Evolutionary conservation across 2,329 filamentous ascomycete species (phyloP).

Genomic region (Fusarium longipes): DNA sequence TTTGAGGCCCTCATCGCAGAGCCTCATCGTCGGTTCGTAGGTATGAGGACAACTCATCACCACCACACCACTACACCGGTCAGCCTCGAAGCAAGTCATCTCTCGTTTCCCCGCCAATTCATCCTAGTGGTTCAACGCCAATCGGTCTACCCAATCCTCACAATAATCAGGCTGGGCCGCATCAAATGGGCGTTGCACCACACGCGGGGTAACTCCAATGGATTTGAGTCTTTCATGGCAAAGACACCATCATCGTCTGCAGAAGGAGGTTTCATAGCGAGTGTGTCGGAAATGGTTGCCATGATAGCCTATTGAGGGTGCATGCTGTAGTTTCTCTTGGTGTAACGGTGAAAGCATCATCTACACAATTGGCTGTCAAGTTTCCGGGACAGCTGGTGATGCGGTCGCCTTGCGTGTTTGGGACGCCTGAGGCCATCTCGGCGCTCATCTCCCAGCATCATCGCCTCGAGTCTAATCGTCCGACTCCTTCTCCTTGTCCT

Average conservation of each 20-base stretch:
- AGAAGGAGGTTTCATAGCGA: slow-evolving; percentile 1
- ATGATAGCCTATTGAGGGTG: slow-evolving; percentile 3
- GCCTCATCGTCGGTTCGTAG: slow-evolving; percentile 39
- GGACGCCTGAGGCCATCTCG: slow-evolving; percentile 28
- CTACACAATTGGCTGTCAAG: slow-evolving; percentile 36
- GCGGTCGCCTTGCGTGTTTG: slow-evolving; percentile 26
- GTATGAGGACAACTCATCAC: slow-evolving; percentile 46
- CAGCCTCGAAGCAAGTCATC: slow-evolving; percentile 30
- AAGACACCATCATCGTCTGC: slow-evolving; percentile 30
- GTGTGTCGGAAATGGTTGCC: neutral
- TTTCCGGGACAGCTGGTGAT: slow-evolving; percentile 3
- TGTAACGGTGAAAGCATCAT: slow-evolving; percentile 24
- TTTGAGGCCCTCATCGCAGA: slow-evolving; percentile 38
- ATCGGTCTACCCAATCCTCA: slow-evolving; percentile 33
- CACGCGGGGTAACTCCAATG: slow-evolving; percentile 47
- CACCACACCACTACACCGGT: slow-evolving; percentile 39
- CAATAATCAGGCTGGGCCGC: slow-evolving; percentile 40
- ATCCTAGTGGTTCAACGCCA: slow-evolving; percentile 26
- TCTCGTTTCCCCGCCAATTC: slow-evolving; percentile 21
- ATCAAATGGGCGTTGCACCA: slow-evolving; percentile 31
- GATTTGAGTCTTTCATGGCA: slow-evolving; percentile 8
- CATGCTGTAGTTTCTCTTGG: neutral
- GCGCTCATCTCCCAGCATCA: slow-evolving; percentile 4
- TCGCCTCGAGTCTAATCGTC: slow-evolving; percentile 12
- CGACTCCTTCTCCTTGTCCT: neutral